These are phyloP conservation scores for Atalantia buxifolia DNA, from an alignment of 345 rosid genomes.

Conservation along the genomic window DNA sequence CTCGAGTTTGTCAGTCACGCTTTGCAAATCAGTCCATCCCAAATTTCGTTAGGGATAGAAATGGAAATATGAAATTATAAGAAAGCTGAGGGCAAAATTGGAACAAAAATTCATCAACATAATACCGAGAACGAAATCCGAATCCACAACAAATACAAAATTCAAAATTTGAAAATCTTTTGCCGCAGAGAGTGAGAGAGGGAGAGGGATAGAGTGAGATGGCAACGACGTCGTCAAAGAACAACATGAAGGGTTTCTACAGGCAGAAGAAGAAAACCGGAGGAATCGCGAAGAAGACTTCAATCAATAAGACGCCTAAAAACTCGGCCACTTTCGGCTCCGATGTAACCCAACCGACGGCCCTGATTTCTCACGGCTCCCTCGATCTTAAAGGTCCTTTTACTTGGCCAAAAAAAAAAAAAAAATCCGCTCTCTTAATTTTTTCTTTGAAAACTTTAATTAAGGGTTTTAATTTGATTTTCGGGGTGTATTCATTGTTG, in stretches of 20 bases:
- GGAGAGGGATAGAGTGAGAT: conserved; percentile 22
- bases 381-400: conserved; percentile 46
- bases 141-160: background rate
- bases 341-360: conserved; percentile 38
- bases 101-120: background rate
- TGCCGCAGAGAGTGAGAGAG: background rate
- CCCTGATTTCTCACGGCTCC: conserved; percentile 54
- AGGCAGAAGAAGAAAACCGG: conserved; percentile 49
- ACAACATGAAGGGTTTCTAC: conserved; percentile 59
- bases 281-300: conserved; percentile 33
- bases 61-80: background rate
- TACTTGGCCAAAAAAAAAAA: background rate
- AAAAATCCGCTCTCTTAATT: background rate
- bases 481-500: background rate
- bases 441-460: background rate
- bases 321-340: conserved; percentile 41
- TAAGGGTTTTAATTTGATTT: background rate
- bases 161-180: conserved; percentile 33
- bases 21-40: background rate
- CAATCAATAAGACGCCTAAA: conserved; percentile 31
- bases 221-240: conserved; percentile 48
- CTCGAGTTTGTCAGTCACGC: background rate
- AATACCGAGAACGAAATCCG: too few species aligned
- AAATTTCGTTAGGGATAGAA: background rate
- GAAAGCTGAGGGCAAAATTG: background rate